phyloP scores from a whole-genome alignment of 345 rosid genomes.

The Excoecaria agallocha region DNA sequence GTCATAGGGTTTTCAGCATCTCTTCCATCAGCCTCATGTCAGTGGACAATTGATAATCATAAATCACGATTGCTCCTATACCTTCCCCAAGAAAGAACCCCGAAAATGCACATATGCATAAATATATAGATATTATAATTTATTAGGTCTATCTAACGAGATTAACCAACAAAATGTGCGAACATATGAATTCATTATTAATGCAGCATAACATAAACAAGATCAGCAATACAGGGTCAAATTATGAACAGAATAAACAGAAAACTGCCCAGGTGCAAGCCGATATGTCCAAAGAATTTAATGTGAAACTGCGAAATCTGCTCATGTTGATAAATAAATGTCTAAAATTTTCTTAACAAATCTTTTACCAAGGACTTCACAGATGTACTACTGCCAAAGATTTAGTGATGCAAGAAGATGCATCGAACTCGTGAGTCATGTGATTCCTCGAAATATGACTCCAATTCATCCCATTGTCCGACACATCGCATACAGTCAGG shows the following conservation, averaged over 20 bases:
- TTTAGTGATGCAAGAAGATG: constrained; percentile 80
- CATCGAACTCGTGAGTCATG: constrained; percentile 69
- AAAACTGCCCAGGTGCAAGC: constrained; percentile 16
- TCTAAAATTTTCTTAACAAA: constrained; percentile 14
- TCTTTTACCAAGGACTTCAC: constrained; percentile 23
- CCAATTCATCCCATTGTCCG: constrained; percentile 53
- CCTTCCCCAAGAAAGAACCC: neutral
- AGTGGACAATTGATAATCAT: too few species aligned
- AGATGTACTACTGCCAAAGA: constrained; percentile 74
- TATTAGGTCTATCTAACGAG: neutral
- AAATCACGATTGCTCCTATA: too few species aligned
- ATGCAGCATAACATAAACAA: constrained; percentile 13
- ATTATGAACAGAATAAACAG: constrained; percentile 19
- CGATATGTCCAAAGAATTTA: constrained; percentile 28
- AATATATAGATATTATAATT: too few species aligned
- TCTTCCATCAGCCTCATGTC: too few species aligned
- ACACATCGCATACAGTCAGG: constrained; percentile 57
- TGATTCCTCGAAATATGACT: constrained; percentile 74
- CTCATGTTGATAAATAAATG: constrained; percentile 12
- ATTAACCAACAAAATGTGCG: constrained; percentile 11
- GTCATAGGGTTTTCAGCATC: too few species aligned
- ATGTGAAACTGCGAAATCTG: constrained; percentile 19
- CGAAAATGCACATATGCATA: neutral
- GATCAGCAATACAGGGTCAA: constrained; percentile 18
- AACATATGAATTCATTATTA: constrained; percentile 21